phyloP scores from a whole-genome alignment of 768 basidiomycete species.

The Xerocomus potaroensis region DNA sequence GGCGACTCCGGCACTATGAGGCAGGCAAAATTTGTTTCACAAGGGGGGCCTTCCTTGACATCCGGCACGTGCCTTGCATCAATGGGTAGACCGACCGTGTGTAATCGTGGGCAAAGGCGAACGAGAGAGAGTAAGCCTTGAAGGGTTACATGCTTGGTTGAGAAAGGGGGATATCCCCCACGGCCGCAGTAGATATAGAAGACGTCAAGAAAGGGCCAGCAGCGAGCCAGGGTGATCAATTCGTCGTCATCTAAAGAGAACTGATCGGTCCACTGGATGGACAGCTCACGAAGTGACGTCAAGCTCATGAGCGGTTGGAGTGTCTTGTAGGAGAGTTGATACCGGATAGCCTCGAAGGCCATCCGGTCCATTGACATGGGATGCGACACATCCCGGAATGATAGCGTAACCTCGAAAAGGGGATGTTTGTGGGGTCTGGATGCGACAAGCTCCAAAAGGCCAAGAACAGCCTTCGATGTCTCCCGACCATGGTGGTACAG shows the following conservation, averaged over 20 bases:
- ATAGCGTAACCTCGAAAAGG: conserved; percentile 1
- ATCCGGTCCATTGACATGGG: not conserved
- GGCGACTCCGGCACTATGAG: conserved; percentile 11
- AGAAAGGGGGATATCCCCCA: conserved; percentile 2
- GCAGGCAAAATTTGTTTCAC: not conserved
- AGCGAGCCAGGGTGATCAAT: conserved; percentile 3
- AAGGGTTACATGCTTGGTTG: conserved; percentile 9
- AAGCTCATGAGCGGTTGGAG: conserved; percentile 4
- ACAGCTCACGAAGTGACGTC: conserved; percentile 1
- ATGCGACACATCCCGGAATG: not conserved
- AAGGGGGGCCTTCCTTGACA: not conserved
- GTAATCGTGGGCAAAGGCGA: not conserved
- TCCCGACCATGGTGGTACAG: not conserved
- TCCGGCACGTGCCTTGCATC: conserved; percentile 13
- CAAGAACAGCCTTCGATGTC: not conserved
- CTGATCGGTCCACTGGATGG: conserved; percentile 10
- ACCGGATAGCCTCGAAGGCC: not conserved
- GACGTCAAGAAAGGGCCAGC: conserved; percentile 5
- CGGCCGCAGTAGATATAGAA: conserved; percentile 5
- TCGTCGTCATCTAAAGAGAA: conserved; percentile 9
- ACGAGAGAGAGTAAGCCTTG: conserved; percentile 6
- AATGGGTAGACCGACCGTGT: conserved; percentile 1
- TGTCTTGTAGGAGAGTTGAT: conserved; percentile 7
- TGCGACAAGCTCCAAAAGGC: conserved; percentile 3
- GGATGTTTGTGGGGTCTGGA: not conserved